phyloP scores from a whole-genome alignment of 257 asterid genomes.

The Capsicum baccatum region DNA sequence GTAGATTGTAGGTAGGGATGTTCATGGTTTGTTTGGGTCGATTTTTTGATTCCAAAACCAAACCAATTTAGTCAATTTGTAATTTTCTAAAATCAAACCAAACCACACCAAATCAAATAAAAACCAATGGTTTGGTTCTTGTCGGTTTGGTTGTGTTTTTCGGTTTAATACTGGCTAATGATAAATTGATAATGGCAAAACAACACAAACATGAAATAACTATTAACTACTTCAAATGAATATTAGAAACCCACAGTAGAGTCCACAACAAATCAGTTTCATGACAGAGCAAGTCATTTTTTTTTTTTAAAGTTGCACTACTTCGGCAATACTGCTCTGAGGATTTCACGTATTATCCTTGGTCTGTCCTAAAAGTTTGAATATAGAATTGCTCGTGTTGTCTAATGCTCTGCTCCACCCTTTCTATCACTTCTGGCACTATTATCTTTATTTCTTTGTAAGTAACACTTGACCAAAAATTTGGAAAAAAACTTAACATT shows the following conservation, averaged over 20 bases:
- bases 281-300: constrained; percentile 11
- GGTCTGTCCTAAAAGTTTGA: constrained; percentile 7
- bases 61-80: neutral
- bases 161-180: neutral
- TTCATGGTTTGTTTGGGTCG: neutral
- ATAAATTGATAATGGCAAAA: neutral
- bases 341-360: neutral
- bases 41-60: neutral
- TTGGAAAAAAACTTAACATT: too few relatives aligned
- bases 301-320: neutral
- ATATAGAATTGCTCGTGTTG: neutral
- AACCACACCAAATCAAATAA: neutral
- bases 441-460: too few relatives aligned
- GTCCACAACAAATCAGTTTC: neutral
- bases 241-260: neutral
- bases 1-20: constrained; percentile 1
- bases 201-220: neutral
- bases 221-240: neutral
- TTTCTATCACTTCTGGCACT: neutral
- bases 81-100: neutral
- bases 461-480: neutral
- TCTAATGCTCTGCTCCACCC: neutral
- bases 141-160: neutral
- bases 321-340: neutral
- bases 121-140: neutral